Evolutionary conservation across 1,284 basidiomycete species (phyloP).

Genomic region (Irpex lacteus): DNA sequence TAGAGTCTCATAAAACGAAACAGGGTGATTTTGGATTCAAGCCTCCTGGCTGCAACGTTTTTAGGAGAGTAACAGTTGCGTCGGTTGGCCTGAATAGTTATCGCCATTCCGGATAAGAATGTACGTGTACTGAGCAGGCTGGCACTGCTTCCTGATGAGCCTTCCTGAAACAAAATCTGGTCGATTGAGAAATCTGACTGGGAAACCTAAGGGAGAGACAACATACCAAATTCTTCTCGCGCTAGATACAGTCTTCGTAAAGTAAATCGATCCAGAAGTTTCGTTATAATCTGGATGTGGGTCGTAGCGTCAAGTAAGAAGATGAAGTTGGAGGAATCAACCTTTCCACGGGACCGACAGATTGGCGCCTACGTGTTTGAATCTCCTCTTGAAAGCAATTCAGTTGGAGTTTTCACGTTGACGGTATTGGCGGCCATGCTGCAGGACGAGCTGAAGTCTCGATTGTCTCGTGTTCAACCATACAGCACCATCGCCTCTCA

Average conservation of each 20-base stretch:
- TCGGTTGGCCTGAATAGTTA: not conserved
- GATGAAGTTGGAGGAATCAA: too few species aligned
- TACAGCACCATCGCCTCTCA: not conserved
- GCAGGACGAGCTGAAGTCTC: not conserved
- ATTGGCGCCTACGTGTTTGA: not conserved
- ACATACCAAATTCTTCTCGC: too few species aligned
- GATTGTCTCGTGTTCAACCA: not conserved
- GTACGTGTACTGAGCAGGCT: too few species aligned
- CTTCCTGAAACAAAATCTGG: not conserved
- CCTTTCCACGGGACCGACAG: not conserved
- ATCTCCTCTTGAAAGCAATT: not conserved
- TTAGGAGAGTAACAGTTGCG: not conserved
- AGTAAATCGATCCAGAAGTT: too few species aligned
- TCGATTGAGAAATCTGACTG: not conserved
- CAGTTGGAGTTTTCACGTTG: not conserved
- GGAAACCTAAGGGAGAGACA: too few species aligned
- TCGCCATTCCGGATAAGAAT: not conserved
- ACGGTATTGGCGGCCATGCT: not conserved
- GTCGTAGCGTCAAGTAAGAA: not conserved
- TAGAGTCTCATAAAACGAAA: not conserved
- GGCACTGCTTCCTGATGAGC: too few species aligned
- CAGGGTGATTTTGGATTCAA: not conserved
- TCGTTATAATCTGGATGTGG: not conserved
- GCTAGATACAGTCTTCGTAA: too few species aligned
- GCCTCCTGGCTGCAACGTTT: not conserved